These are phyloP conservation scores for Juncus inflexus DNA, from an alignment of 176 grass and related monocot genomes.

Conservation along the genomic window DNA sequence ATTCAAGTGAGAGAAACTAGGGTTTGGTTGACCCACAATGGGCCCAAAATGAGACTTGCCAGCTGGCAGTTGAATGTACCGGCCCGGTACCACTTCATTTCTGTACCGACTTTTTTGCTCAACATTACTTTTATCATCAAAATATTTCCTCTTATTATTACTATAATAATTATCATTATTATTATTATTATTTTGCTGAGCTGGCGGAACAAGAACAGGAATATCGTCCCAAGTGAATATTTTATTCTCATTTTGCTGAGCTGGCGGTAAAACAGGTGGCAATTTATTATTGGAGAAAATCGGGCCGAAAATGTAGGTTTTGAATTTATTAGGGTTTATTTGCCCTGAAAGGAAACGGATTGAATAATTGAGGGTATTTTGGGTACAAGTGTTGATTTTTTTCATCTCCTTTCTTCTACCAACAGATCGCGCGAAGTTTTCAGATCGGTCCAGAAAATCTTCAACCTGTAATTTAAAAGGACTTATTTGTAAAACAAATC, in stretches of 20 bases:
- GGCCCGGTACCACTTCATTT: not conserved
- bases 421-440: conserved; percentile 78
- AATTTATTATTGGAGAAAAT: conserved; percentile 10
- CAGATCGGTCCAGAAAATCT: conserved; percentile 73
- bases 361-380: conserved; percentile 38
- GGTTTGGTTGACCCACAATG: no score
- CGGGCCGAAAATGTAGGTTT: conserved; percentile 42
- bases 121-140: not conserved
- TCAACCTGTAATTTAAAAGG: conserved; percentile 45
- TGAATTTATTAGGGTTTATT: conserved; percentile 36
- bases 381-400: conserved; percentile 46
- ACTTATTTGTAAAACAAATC: conserved; percentile 1
- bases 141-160: conserved; percentile 6
- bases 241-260: not conserved
- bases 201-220: not conserved
- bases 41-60: no score
- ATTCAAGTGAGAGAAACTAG: no score
- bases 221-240: conserved; percentile 18
- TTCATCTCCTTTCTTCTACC: conserved; percentile 46
- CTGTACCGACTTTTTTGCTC: conserved; percentile 8
- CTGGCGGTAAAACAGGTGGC: not conserved
- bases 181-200: conserved; percentile 11
- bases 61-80: not conserved
- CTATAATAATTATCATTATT: no score
- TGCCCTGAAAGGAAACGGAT: conserved; percentile 49